Evolutionary conservation across 2,329 filamentous ascomycete genomes (phyloP), one percentile per base, ranked within the genome.

Genomic region (Trichoderma breve): DNA sequence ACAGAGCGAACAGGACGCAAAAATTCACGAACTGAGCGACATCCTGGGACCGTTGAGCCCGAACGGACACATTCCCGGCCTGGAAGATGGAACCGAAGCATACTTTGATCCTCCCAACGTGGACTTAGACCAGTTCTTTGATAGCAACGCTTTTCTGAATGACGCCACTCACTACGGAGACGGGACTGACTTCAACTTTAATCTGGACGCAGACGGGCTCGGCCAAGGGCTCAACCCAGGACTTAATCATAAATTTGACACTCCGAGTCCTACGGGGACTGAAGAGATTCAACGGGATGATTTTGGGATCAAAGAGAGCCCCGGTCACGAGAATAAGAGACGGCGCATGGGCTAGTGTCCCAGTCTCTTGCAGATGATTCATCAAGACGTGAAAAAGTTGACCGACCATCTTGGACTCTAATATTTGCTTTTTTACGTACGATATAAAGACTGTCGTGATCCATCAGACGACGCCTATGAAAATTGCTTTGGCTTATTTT

Each of bases 41-140:
- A 84, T 94, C 18, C 86, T 98, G 8, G 91, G 92, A 7, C 94
- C 94, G 0, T 86, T 97, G 14, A 95, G 91, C 77, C 94, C 94
- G 0, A 93, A 89, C 0, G 94, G 93, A 5, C 87, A 88, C 18
- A 93, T 97, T 43, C 92, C 93, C 1, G 93, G 93, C 5, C 80
- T 96, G 2, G 84, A 84, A 1, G 85, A 87, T 3, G 79, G 76
- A 18, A 71, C 75, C 24, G 80, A 79, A 21, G 78, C 77, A 39
- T 79, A 80, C 74, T 82, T 83, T 76, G 77, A 83, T 71, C 72
- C 78, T 43, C 74, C 78, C 12, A 81, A 81, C 43, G 78, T 86
- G 15, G 86, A 88, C 70, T 78, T 88, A 6, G 86, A 88, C 64
- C 84, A 88, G 76, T 89, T 82, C 11, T 87, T 87, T 73, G 80